Conservation (phyloP, 306 rosid genomes). For the Argentina anserina region DNA sequence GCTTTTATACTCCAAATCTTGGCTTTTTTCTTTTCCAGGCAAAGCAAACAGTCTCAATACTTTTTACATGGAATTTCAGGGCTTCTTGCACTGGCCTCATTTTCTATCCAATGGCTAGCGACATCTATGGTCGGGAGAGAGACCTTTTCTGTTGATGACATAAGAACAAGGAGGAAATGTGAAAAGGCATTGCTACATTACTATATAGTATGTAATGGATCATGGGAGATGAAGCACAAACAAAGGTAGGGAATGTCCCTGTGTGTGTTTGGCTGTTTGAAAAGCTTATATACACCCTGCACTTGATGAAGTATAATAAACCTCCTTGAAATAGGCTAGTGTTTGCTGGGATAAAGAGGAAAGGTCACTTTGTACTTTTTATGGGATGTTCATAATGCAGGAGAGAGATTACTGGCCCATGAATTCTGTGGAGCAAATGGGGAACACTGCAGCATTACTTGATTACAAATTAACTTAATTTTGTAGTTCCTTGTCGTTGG, state of each 20-base stretch:
- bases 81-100: background rate
- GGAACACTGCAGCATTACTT: constrained; percentile 27
- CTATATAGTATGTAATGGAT: background rate
- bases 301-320: too few relatives aligned
- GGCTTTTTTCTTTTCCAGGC: constrained; percentile 7
- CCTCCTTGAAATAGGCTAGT: constrained; percentile 35
- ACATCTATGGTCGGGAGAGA: background rate
- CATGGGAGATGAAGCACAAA: background rate
- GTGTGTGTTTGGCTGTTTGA: constrained; percentile 6
- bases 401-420: constrained; percentile 20
- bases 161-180: background rate
- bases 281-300: background rate
- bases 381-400: constrained; percentile 6
- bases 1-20: constrained; percentile 6
- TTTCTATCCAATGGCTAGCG: background rate
- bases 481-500: background rate
- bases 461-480: background rate
- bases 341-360: constrained; percentile 20
- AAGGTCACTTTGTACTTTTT: too few relatives aligned
- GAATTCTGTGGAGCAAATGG: constrained; percentile 28
- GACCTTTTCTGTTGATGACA: constrained; percentile 1
- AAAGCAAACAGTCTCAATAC: background rate
- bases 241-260: constrained; percentile 17
- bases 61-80: background rate
- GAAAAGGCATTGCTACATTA: background rate